phyloP scores from a whole-genome alignment of 2,329 filamentous ascomycete species.

The Aspergillus ibericus region DNA sequence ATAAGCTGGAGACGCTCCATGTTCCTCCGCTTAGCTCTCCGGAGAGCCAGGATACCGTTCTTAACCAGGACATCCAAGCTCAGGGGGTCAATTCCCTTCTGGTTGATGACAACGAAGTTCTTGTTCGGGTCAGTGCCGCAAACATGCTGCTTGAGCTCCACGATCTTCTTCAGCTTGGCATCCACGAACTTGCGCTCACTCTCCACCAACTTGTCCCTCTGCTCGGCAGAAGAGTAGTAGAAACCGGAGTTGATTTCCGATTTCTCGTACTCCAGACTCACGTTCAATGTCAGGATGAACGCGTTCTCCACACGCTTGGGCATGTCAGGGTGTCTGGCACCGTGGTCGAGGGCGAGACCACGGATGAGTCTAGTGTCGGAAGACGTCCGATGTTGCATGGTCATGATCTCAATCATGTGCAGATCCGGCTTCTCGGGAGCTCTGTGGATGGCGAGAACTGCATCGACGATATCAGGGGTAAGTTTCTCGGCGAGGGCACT shows the following conservation, averaged over 20 bases:
- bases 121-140: constrained; percentile 92
- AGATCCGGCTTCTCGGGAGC: constrained; percentile 88
- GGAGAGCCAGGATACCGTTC: constrained; percentile 93
- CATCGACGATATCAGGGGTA: constrained; percentile 93
- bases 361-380: constrained; percentile 95
- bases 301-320: constrained; percentile 95
- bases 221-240: constrained; percentile 96
- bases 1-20: constrained; percentile 98
- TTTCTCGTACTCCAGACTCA: constrained; percentile 98
- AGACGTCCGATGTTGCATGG: constrained; percentile 97
- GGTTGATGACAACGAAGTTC: constrained; percentile 96
- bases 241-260: constrained; percentile 98
- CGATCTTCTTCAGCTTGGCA: constrained; percentile 93
- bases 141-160: constrained; percentile 96
- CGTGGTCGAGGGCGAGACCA: constrained; percentile 90
- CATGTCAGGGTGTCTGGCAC: constrained; percentile 96
- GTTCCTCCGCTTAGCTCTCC: constrained; percentile 94
- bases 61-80: constrained; percentile 95
- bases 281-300: constrained; percentile 90
- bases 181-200: constrained; percentile 95
- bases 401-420: constrained; percentile 99
- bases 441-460: constrained; percentile 91
- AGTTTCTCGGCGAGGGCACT: constrained; percentile 83
- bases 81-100: constrained; percentile 97
- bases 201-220: constrained; percentile 96